phyloP scores from a whole-genome alignment of 2,329 filamentous ascomycete species.

The Xylariales sp. region DNA sequence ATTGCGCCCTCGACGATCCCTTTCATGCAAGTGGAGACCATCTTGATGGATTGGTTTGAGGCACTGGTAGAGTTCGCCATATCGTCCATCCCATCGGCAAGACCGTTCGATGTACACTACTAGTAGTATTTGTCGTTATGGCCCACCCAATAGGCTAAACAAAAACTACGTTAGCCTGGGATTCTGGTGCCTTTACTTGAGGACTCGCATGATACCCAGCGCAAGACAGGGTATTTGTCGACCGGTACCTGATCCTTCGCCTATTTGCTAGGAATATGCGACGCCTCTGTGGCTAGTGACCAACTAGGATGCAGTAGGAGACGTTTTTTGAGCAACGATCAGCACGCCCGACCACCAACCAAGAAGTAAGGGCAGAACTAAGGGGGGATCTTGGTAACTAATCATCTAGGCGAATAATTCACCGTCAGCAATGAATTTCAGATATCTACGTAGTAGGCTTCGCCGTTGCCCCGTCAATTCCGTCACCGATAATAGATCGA shows the following conservation, averaged over 20 bases:
- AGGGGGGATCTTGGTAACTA: not conserved
- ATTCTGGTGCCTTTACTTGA: slow-evolving; percentile 21
- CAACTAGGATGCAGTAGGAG: slow-evolving; percentile 10
- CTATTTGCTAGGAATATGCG: slow-evolving; percentile 12
- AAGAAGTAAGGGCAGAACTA: not conserved
- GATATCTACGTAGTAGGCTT: slow-evolving; percentile 1
- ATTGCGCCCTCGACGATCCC: not conserved
- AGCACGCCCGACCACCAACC: slow-evolving; percentile 17
- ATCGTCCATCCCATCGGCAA: slow-evolving; percentile 31
- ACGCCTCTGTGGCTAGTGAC: slow-evolving; percentile 32
- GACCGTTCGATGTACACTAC: slow-evolving; percentile 19
- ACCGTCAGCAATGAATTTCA: slow-evolving; percentile 22
- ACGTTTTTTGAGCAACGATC: slow-evolving; percentile 17
- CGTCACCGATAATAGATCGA: slow-evolving; percentile 19
- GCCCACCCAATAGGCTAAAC: slow-evolving; percentile 20
- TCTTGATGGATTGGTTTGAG: slow-evolving; percentile 12
- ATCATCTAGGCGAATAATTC: slow-evolving; percentile 19
- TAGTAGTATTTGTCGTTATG: slow-evolving; percentile 23
- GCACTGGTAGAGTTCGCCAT: slow-evolving; percentile 12
- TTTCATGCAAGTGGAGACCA: slow-evolving; percentile 17
- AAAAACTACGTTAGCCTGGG: slow-evolving; percentile 14
- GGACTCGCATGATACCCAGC: slow-evolving; percentile 1
- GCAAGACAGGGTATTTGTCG: slow-evolving; percentile 15
- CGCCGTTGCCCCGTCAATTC: slow-evolving; percentile 1
- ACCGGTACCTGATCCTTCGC: slow-evolving; percentile 25